phyloP scores from a whole-genome alignment of 495 filamentous ascomycete genomes.

The Talaromyces ruber region DNA sequence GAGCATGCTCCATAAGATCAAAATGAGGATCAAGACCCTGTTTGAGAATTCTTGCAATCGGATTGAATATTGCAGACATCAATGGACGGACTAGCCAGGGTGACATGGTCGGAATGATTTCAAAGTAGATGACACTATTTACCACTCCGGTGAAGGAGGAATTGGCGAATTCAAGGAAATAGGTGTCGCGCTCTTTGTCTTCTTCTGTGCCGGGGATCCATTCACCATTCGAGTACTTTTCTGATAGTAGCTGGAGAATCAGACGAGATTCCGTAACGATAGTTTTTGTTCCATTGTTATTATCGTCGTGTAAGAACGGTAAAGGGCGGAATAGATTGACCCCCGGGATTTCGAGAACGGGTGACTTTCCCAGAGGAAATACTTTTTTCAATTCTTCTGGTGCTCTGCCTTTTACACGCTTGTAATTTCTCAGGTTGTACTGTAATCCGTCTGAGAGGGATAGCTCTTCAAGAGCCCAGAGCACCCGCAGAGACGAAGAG shows the following conservation, averaged over 20 bases:
- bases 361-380: slow-evolving; percentile 8
- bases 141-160: background rate
- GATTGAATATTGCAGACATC: slow-evolving; percentile 4
- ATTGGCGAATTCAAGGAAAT: slow-evolving; percentile 8
- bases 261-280: slow-evolving; percentile 7
- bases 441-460: background rate
- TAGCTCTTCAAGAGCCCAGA: slow-evolving; percentile 11
- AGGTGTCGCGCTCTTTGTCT: background rate
- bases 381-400: slow-evolving; percentile 1
- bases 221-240: slow-evolving; percentile 5
- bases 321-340: slow-evolving; percentile 4
- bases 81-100: slow-evolving; percentile 3
- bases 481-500: slow-evolving; percentile 7
- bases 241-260: slow-evolving; percentile 8
- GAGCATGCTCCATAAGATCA: slow-evolving; percentile 5
- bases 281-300: background rate
- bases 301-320: background rate
- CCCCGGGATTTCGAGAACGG: slow-evolving; percentile 5
- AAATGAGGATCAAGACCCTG: slow-evolving; percentile 4
- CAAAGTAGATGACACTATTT: slow-evolving; percentile 4
- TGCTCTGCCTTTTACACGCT: slow-evolving; percentile 2
- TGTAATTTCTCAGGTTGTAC: slow-evolving; percentile 5
- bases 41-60: slow-evolving; percentile 3
- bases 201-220: slow-evolving; percentile 3
- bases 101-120: slow-evolving; percentile 1